Percentiles rank a stretch among this genome's conserved stretches.
Evolutionary conservation across 352 stramenopile species (phyloP).

Genomic region (Pythium apleroticum): DNA sequence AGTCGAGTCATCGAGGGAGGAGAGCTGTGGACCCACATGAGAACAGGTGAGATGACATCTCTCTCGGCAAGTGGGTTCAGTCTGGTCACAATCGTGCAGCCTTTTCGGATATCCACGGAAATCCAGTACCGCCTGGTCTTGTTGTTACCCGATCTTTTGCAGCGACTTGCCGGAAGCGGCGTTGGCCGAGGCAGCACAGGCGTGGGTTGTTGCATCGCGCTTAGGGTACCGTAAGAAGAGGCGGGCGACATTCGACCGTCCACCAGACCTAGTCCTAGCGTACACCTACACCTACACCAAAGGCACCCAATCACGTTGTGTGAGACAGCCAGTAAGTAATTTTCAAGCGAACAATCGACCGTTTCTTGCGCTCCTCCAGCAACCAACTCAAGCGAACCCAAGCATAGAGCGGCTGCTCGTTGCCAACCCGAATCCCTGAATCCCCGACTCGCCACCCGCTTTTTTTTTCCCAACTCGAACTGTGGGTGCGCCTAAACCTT

Average conservation of each 20-base stretch:
- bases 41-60: background rate
- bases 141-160: background rate
- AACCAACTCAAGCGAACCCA: background rate
- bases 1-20: background rate
- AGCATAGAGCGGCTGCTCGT: slow-evolving; percentile 1
- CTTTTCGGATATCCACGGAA: background rate
- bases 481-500: background rate
- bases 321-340: slow-evolving; percentile 24
- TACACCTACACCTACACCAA: slow-evolving; percentile 7
- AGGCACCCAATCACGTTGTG: background rate
- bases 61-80: background rate
- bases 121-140: background rate
- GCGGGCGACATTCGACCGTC: slow-evolving; percentile 15
- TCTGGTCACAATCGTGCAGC: background rate
- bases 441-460: background rate
- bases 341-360: slow-evolving; percentile 14
- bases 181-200: background rate
- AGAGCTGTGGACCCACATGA: background rate
- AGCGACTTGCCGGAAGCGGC: background rate
- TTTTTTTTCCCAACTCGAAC: slow-evolving; percentile 7
- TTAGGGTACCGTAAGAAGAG: slow-evolving; percentile 7
- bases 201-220: background rate
- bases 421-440: slow-evolving; percentile 2
- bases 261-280: slow-evolving; percentile 30
- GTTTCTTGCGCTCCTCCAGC: slow-evolving; percentile 30